Base-by-base conservation (phyloP, 1,139 yeast genomes). In the Yamadazyma sp. region DNA sequence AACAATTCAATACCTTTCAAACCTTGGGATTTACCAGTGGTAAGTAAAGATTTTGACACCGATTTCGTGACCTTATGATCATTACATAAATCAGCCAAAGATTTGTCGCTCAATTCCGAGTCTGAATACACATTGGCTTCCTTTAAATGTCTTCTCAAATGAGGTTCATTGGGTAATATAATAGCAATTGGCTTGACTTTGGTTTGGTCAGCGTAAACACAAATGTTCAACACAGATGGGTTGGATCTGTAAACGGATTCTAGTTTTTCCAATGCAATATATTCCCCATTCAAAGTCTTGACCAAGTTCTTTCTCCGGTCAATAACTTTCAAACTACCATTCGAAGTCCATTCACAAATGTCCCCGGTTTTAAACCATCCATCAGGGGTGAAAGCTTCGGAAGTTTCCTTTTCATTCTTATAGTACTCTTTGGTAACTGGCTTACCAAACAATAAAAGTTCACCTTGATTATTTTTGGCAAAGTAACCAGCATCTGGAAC, bases 321-420 rank as follows among this genome's bases (percentile, higher is more conserved):
- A 61, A 94, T 86, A 48, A 94, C 74, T 57, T 75, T 80, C 56
- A 94, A 70, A 43, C 80, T 81, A 51, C 98, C 98, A 48, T 73
- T 75, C 17, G 80, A 48, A 32, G 92, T 77, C 95, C 96, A 89
- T 69, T 88, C 92, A 57, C 92, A 97, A 62, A 94, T 88, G 64
- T 94, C 99, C 62, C 99, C 99, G 32, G 98, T 92, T 59, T 73
- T 78, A 72, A 94, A 94, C 97, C 97, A 94, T 22, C 92, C 95
- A 49, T 72, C 74, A 47, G 89, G 96, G 33, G 87, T 80, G 54
- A 86, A 83, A 0, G 95, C 88, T 22, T 64, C 81, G 37, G 70
- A 62, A 23, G 97, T 92, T 66, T 90, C 97, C 59, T 81, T 73
- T 43, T 79, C 84, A 60, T 92, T 90, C 61, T 82, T 78, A 70